Base-by-base conservation (phyloP, 768 basidiomycete genomes). In the Cystofilobasidium ferigula region DNA sequence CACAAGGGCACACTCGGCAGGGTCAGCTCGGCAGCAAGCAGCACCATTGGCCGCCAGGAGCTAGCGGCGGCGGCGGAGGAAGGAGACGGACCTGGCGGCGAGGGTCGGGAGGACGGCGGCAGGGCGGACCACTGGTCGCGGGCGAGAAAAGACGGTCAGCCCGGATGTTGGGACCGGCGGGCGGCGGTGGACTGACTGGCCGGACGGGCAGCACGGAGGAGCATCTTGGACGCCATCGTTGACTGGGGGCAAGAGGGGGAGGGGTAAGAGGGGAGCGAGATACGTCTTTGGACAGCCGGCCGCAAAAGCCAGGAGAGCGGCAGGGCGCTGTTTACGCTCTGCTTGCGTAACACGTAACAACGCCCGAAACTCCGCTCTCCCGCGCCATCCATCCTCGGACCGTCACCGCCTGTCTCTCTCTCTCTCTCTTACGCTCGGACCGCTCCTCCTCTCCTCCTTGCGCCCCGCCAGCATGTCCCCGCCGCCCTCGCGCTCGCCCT, bases 141-240 rank as follows among this genome's bases (percentile, higher is more conserved):
- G 51, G 16, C 10, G 51, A 14, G 16, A 54, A 22, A n/a, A 28
- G 8, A n/a, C 28, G 51, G 7, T 2, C 28, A 32, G 30, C 18
- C 45, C 22, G 22, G 24, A 42, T 14, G 40, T 14, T 42, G 40
- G 40, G 16, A 3, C 7, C 40, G 16, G 40, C 5, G 10, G 20
- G 43, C 43, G 45, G 9, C 1, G 22, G n/a, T 4, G 10, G 51
- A 54, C 51, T 16, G 30, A 54, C 51, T 28, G 30, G 51, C 51
- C 26, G 51, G 51, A 14, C 51, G 51, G 51, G 32, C 32, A 2
- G 51, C 28, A 2, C 51, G 51, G 30, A 54, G 51, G 30, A 54
- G 51, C 28, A 54, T 26, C 51, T 54, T 54, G 30, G 51, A 54
- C 8, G 51, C 51, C 51, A 54, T 54, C 48, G 20, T 53, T 53